Percentiles rank a stretch among this genome's conserved stretches.
Conservation (phyloP, 768 basidiomycete species). For the Auricularia auricula-judae region DNA sequence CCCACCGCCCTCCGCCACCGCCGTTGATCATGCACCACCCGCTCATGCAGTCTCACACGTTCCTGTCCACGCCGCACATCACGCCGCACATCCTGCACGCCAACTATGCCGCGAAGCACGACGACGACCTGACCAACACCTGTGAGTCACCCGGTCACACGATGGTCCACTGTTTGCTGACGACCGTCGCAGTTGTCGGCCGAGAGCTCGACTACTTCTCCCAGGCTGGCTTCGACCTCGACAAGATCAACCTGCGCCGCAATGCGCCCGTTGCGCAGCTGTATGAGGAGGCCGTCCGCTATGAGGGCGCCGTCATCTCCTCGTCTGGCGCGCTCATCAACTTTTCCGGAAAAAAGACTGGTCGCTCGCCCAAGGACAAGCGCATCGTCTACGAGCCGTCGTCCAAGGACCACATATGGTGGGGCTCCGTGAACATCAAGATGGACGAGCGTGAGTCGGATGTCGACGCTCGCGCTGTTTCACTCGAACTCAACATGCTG, state of each 20-base stretch:
- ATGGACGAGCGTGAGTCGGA: conserved; percentile 60
- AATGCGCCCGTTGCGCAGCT: conserved; percentile 83
- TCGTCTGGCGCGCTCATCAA: conserved; percentile 96
- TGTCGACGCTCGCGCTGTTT: too few species aligned
- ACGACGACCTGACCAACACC: conserved; percentile 36
- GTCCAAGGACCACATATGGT: conserved; percentile 96
- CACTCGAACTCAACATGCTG: neutral
- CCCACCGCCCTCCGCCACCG: conserved; percentile 1
- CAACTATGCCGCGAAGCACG: conserved; percentile 66
- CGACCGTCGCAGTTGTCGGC: conserved; percentile 67
- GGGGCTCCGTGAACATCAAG: conserved; percentile 99
- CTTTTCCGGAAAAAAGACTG: conserved; percentile 99
- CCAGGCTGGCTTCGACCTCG: conserved; percentile 98
- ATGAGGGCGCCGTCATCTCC: conserved; percentile 97
- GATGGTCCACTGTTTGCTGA: conserved; percentile 20
- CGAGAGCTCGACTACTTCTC: conserved; percentile 95
- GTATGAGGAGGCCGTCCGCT: conserved; percentile 96
- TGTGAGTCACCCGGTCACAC: conserved; percentile 8
- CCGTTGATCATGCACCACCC: conserved; percentile 47
- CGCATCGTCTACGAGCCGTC: conserved; percentile 97
- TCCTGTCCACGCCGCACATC: conserved; percentile 62
- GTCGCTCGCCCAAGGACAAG: conserved; percentile 97
- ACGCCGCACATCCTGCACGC: conserved; percentile 86
- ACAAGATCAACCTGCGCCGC: conserved; percentile 90
- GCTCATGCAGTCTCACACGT: conserved; percentile 19